A percentile compares a stretch with the other conserved stretches of the same genome.
Conservation (phyloP, 2,329 filamentous ascomycete species). For the Apiospora saccharicola region DNA sequence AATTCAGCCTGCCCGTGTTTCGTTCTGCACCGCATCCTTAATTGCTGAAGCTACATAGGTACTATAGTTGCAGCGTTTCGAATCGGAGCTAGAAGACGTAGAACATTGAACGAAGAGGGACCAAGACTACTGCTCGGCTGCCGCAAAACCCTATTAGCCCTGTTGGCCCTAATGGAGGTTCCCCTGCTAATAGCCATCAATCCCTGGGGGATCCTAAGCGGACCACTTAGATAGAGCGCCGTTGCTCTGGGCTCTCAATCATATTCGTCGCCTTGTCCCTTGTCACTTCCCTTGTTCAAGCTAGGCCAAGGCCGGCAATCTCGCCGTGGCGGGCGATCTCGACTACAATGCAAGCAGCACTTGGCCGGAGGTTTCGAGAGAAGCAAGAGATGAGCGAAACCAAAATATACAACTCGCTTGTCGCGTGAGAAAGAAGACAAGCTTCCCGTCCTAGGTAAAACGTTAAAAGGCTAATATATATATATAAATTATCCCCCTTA, state of each 20-base stretch:
- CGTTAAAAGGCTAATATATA: too few species aligned
- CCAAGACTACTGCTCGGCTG: background rate
- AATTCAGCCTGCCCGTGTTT: background rate
- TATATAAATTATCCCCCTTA: too few species aligned
- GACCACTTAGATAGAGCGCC: background rate
- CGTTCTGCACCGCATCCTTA: background rate
- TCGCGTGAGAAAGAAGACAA: background rate
- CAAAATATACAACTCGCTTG: background rate
- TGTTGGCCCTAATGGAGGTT: background rate
- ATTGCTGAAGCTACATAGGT: background rate
- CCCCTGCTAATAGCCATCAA: background rate
- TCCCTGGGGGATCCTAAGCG: constrained; percentile 4
- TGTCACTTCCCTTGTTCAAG: background rate
- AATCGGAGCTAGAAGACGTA: background rate
- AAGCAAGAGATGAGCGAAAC: background rate
- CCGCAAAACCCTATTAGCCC: background rate
- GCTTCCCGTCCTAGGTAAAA: too few species aligned
- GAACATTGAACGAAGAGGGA: background rate
- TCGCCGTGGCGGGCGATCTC: background rate
- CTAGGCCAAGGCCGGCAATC: constrained; percentile 19
- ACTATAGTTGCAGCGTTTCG: background rate
- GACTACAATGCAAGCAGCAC: background rate
- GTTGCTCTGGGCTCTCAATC: background rate
- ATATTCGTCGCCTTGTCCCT: background rate
- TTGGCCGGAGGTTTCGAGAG: background rate